Percentiles rank a stretch among this genome's conserved stretches.
These are phyloP conservation scores for Hyphopichia burtonii DNA, from an alignment of 1,139 yeast genomes.

Conservation along the genomic window DNA sequence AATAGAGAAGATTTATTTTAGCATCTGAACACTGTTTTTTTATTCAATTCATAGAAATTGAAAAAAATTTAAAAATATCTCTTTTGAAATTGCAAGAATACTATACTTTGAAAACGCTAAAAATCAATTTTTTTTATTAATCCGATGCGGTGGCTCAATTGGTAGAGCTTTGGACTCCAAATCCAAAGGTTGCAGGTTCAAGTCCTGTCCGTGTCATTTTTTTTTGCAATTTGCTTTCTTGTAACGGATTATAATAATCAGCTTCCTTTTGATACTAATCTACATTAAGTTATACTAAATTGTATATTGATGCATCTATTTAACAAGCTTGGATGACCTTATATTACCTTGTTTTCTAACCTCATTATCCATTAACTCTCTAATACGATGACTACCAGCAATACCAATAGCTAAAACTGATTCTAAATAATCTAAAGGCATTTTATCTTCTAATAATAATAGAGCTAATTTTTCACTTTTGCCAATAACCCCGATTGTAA, in stretches of 20 bases:
- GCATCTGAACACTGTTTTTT: too few relatives aligned
- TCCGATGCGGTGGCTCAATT: conserved; percentile 7
- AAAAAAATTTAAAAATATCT: too few relatives aligned
- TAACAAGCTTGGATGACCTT: conserved; percentile 25
- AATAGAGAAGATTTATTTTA: too few relatives aligned
- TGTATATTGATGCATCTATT: background rate
- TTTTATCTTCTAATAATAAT: conserved; percentile 75
- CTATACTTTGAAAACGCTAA: too few relatives aligned
- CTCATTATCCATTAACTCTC: conserved; percentile 83
- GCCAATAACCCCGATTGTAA: conserved; percentile 85
- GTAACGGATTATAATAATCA: background rate
- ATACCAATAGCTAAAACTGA: conserved; percentile 78
- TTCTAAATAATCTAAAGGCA: conserved; percentile 81
- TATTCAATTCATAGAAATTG: too few relatives aligned
- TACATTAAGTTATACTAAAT: background rate
- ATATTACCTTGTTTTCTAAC: conserved; percentile 69
- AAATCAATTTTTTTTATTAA: too few relatives aligned
- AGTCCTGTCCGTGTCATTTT: conserved; percentile 6
- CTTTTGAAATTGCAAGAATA: too few relatives aligned
- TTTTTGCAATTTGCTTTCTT: background rate
- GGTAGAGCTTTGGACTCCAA: conserved; percentile 8
- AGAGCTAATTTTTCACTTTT: conserved; percentile 74
- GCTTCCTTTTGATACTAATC: background rate
- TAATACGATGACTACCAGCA: conserved; percentile 82
- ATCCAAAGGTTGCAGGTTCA: conserved; percentile 7